Evolutionary conservation across 805 yeast genomes (phyloP).

Genomic region (Ogataea paraovalis): DNA sequence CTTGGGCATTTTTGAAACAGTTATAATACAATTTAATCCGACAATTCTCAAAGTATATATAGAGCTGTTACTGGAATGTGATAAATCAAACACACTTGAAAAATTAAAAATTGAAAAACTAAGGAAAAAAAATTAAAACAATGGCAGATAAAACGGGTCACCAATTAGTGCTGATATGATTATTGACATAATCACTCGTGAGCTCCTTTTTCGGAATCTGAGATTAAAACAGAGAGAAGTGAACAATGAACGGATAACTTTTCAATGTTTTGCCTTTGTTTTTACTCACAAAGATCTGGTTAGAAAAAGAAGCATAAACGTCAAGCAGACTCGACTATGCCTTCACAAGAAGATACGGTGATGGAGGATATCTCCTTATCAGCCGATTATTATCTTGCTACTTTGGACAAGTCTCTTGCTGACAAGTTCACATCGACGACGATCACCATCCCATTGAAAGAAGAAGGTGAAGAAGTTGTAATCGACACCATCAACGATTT

Average conservation of each 20-base stretch:
- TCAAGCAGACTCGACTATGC: too few species aligned
- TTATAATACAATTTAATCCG: too few species aligned
- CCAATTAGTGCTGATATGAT: background rate
- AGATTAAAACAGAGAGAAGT: too few species aligned
- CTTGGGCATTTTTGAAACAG: background rate
- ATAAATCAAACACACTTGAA: too few species aligned
- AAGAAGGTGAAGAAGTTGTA: conserved; percentile 79
- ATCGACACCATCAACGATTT: conserved; percentile 76
- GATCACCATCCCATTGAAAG: conserved; percentile 61
- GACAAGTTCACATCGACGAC: conserved; percentile 24
- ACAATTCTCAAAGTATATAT: too few species aligned
- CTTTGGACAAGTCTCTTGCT: conserved; percentile 18
- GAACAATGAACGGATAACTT: too few species aligned
- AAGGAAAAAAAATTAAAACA: background rate
- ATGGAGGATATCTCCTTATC: conserved; percentile 15
- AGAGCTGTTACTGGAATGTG: background rate
- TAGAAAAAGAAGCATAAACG: too few species aligned
- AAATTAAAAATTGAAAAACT: background rate
- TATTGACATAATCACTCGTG: background rate
- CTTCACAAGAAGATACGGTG: background rate
- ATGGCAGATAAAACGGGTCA: background rate
- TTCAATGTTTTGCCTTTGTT: too few species aligned
- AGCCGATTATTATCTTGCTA: conserved; percentile 24
- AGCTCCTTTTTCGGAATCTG: too few species aligned
- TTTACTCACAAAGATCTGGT: too few species aligned